These are phyloP conservation scores for Beauveria sp. DNA, from an alignment of 2,329 filamentous ascomycete genomes.

Conservation along the genomic window DNA sequence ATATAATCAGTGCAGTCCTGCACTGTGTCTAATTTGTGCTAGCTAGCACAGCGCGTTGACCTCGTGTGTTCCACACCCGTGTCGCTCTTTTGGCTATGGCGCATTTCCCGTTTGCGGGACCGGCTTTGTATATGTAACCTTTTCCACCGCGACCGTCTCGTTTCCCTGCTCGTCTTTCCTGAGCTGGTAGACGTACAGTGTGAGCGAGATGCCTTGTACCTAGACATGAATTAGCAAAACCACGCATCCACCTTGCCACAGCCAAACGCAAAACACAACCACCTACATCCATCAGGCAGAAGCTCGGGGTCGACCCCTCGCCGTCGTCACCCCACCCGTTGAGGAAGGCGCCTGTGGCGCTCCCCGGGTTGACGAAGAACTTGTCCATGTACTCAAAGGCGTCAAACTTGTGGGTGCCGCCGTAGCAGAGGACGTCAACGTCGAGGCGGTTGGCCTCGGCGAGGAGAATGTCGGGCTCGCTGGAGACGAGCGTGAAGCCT, in stretches of 20 bases:
- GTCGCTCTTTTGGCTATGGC: slow-evolving; percentile 28
- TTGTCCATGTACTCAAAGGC: slow-evolving; percentile 68
- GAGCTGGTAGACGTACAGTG: slow-evolving; percentile 88
- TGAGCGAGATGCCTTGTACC: slow-evolving; percentile 94
- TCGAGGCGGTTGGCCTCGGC: slow-evolving; percentile 62
- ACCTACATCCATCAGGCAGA: slow-evolving; percentile 96
- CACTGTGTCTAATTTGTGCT: not conserved
- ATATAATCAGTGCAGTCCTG: slow-evolving; percentile 4
- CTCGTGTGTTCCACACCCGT: not conserved
- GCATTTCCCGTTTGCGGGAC: slow-evolving; percentile 48
- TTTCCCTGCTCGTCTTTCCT: slow-evolving; percentile 68
- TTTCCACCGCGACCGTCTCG: slow-evolving; percentile 76
- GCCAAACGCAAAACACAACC: not conserved
- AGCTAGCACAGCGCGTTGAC: not conserved
- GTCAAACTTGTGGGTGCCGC: slow-evolving; percentile 61
- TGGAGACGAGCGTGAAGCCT: slow-evolving; percentile 60
- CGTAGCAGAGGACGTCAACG: slow-evolving; percentile 62
- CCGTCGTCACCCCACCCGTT: slow-evolving; percentile 49
- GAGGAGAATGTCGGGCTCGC: slow-evolving; percentile 57
- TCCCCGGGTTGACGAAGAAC: slow-evolving; percentile 64
- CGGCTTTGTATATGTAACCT: slow-evolving; percentile 78
- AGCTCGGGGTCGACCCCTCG: slow-evolving; percentile 80
- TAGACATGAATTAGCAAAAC: slow-evolving; percentile 31
- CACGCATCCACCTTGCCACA: not conserved
- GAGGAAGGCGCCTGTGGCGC: slow-evolving; percentile 56